Percentiles rank a stretch among this genome's conserved stretches.
Evolutionary conservation across 768 basidiomycete genomes (phyloP).

Genomic region (Coprinopsis cinerea): DNA sequence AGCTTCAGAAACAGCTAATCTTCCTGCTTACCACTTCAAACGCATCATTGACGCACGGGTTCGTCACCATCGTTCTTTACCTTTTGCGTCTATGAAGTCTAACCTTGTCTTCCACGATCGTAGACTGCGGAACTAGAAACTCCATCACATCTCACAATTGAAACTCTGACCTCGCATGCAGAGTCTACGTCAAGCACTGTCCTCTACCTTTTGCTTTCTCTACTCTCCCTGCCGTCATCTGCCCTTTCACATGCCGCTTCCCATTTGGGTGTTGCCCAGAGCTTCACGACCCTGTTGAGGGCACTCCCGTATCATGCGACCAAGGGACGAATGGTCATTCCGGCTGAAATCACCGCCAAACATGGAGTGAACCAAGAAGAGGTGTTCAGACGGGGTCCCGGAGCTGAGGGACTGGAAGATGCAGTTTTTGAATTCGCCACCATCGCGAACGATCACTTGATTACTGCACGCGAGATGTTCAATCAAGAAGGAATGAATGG

Average conservation of each 20-base stretch:
- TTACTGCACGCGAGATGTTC: slow-evolving; percentile 68
- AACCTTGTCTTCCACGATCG: slow-evolving; percentile 14
- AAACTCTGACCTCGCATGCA: slow-evolving; percentile 64
- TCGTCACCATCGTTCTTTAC: slow-evolving; percentile 21
- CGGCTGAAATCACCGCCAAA: slow-evolving; percentile 74
- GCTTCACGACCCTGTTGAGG: slow-evolving; percentile 64
- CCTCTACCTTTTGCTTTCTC: slow-evolving; percentile 68
- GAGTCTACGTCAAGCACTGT: slow-evolving; percentile 78
- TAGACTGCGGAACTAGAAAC: slow-evolving; percentile 65
- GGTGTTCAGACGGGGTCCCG: slow-evolving; percentile 53
- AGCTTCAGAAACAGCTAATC: slow-evolving; percentile 39
- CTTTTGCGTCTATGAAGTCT: slow-evolving; percentile 8
- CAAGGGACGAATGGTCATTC: slow-evolving; percentile 67
- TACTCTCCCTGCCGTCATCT: slow-evolving; percentile 49
- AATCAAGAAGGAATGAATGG: slow-evolving; percentile 41
- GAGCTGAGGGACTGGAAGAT: slow-evolving; percentile 59
- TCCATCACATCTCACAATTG: slow-evolving; percentile 59
- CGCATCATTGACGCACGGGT: slow-evolving; percentile 84
- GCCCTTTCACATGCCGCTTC: slow-evolving; percentile 73
- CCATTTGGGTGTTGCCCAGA: slow-evolving; percentile 74
- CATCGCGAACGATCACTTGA: slow-evolving; percentile 72
- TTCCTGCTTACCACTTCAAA: slow-evolving; percentile 73
- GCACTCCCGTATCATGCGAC: slow-evolving; percentile 74
- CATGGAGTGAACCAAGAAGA: slow-evolving; percentile 78
- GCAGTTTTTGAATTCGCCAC: slow-evolving; percentile 83